phyloP scores from a whole-genome alignment of 768 basidiomycete species.

The Rhodotorula toruloides region DNA sequence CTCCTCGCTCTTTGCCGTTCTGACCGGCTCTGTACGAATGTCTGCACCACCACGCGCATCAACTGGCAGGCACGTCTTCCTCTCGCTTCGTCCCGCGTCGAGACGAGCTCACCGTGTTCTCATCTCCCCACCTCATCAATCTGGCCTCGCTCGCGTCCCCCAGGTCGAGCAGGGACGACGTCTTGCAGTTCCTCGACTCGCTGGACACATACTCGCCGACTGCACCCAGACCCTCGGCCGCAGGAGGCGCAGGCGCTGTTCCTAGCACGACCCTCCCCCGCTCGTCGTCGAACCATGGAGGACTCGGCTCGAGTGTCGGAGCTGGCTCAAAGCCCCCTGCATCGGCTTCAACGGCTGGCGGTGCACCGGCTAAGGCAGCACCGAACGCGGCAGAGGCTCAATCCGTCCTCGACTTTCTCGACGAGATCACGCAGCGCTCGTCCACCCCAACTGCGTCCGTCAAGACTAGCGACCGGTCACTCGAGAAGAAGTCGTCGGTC shows the following conservation, averaged over 20 bases:
- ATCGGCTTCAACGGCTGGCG: conserved; percentile 15
- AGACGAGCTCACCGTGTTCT: too few species aligned
- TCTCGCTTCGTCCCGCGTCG: neutral
- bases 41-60: conserved; percentile 10
- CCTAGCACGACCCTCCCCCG: conserved; percentile 27
- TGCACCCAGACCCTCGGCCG: conserved; percentile 15
- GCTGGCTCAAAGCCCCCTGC: neutral
- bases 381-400: conserved; percentile 41
- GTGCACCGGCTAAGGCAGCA: conserved; percentile 2
- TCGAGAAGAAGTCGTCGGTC: conserved; percentile 14
- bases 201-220: conserved; percentile 64
- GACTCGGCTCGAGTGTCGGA: neutral
- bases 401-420: conserved; percentile 43
- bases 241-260: conserved; percentile 2
- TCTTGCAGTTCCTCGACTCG: conserved; percentile 86
- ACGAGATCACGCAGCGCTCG: conserved; percentile 40
- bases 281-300: conserved; percentile 5
- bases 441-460: conserved; percentile 18
- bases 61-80: conserved; percentile 1
- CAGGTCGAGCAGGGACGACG: conserved; percentile 54
- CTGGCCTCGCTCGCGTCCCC: neutral
- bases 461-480: neutral
- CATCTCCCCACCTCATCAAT: neutral
- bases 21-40: neutral
- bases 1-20: neutral